These are phyloP conservation scores for Parastagonospora nodorum DNA, from an alignment of 2,329 filamentous ascomycete species.

Conservation along the genomic window DNA sequence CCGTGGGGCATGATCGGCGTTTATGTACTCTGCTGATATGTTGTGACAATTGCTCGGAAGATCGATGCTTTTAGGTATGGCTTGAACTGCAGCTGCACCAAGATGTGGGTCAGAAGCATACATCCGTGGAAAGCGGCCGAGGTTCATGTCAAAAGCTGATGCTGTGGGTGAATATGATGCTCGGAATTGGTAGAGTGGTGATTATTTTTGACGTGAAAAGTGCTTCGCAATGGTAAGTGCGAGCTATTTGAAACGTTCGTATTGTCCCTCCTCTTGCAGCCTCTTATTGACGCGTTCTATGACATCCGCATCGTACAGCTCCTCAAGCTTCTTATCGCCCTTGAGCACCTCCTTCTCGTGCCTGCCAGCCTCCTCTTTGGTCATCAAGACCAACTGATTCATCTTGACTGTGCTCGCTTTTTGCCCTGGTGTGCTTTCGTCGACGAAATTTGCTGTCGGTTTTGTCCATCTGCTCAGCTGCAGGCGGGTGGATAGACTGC, in stretches of 20 bases:
- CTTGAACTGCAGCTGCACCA: too few species aligned
- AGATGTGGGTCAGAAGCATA: too few species aligned
- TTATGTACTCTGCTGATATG: not conserved
- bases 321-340: constrained; percentile 68
- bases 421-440: constrained; percentile 72
- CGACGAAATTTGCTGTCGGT: constrained; percentile 66
- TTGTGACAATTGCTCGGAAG: not conserved
- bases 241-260: constrained; percentile 53
- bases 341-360: constrained; percentile 82
- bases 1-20: not conserved
- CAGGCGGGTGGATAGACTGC: constrained; percentile 78
- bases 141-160: too few species aligned
- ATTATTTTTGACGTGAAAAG: not conserved
- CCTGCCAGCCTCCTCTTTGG: constrained; percentile 80
- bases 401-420: constrained; percentile 73
- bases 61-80: too few species aligned
- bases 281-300: constrained; percentile 70
- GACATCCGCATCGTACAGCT: constrained; percentile 73
- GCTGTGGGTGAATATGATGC: not conserved
- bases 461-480: constrained; percentile 80
- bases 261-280: constrained; percentile 68
- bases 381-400: constrained; percentile 84
- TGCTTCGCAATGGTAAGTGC: not conserved
- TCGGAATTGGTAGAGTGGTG: not conserved
- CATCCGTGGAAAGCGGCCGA: too few species aligned